These are phyloP conservation scores for Linnemannia schmuckeri DNA, from an alignment of 192 early-diverging fungal genomes.

Conservation along the genomic window DNA sequence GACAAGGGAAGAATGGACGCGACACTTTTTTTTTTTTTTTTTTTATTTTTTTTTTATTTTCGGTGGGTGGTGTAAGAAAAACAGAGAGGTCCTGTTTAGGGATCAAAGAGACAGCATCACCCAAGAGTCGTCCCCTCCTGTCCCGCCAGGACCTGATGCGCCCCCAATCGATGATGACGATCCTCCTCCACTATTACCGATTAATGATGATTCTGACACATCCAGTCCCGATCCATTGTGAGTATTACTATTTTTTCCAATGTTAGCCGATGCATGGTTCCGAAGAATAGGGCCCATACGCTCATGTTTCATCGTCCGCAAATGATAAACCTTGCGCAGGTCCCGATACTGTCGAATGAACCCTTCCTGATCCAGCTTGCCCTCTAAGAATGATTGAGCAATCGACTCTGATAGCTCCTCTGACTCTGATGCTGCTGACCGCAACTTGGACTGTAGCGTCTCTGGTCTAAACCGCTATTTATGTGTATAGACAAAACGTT, in stretches of 20 bases:
- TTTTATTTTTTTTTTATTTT: neutral
- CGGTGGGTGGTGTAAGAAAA: neutral
- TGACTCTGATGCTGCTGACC: constrained; percentile 61
- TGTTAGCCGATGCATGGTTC: constrained; percentile 6
- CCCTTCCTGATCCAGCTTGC: constrained; percentile 61
- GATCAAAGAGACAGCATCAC: neutral
- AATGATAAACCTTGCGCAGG: constrained; percentile 67
- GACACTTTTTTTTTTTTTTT: neutral
- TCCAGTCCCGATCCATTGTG: constrained; percentile 11
- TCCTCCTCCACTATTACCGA: constrained; percentile 7
- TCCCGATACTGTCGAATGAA: constrained; percentile 67
- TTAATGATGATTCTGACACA: constrained; percentile 5
- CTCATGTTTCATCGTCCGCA: constrained; percentile 63
- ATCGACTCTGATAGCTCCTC: constrained; percentile 68
- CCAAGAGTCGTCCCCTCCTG: constrained; percentile 15
- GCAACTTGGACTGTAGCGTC: constrained; percentile 60
- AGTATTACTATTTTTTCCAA: neutral
- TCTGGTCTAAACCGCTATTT: constrained; percentile 61
- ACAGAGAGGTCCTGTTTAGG: neutral
- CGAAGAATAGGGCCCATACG: constrained; percentile 49
- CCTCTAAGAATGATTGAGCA: constrained; percentile 66
- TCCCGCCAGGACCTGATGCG: neutral
- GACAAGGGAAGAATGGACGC: neutral
- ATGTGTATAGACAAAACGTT: neutral
- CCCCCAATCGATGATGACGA: neutral